Evolutionary conservation across 805 yeast genomes (phyloP).

Genomic region (Spathaspora hagerdaliae): DNA sequence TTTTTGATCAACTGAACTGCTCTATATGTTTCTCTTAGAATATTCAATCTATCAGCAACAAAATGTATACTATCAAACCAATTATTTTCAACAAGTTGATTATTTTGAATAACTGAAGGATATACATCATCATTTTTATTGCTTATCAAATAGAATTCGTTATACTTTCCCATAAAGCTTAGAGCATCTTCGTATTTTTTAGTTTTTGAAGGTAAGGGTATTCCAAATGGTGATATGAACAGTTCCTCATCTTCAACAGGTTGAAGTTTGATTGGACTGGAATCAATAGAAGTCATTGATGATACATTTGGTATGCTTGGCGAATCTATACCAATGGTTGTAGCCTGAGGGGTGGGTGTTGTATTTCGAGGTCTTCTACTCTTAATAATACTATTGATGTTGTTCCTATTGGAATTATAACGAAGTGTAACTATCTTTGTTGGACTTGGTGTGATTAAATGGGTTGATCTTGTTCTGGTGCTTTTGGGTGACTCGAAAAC

Average conservation of each 20-base stretch:
- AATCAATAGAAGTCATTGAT: not conserved
- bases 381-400: not conserved
- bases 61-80: conserved; percentile 22
- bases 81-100: conserved; percentile 11
- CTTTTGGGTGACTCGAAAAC: too few species aligned
- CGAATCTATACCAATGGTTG: not conserved
- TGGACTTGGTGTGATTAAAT: not conserved
- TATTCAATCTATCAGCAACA: conserved; percentile 23
- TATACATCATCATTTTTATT: not conserved
- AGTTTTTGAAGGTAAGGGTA: not conserved
- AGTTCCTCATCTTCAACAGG: not conserved
- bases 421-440: conserved; percentile 9
- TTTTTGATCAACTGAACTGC: conserved; percentile 20
- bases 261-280: not conserved
- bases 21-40: conserved; percentile 25
- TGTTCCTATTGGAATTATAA: conserved; percentile 8
- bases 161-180: not conserved
- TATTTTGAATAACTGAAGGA: conserved; percentile 1
- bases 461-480: too few species aligned
- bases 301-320: not conserved
- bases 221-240: not conserved
- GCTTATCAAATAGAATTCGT: not conserved
- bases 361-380: not conserved
- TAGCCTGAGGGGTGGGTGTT: conserved; percentile 2
- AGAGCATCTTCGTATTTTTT: not conserved